These are phyloP conservation scores for Xylaria bambusicola DNA, from an alignment of 495 filamentous ascomycete species.

Conservation along the genomic window DNA sequence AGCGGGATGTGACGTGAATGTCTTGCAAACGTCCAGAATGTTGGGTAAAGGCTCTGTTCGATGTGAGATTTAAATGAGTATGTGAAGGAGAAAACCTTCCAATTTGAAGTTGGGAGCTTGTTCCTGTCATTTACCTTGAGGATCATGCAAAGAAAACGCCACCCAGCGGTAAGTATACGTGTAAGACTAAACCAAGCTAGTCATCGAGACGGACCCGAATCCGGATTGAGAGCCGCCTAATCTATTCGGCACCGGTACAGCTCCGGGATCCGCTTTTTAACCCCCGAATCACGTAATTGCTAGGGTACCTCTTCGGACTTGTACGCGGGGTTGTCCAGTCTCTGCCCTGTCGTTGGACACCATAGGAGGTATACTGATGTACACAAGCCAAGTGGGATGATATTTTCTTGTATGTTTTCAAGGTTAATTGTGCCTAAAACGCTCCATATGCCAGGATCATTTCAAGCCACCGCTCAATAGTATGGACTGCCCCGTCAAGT, in stretches of 20 bases:
- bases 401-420: too few species aligned
- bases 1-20: background rate
- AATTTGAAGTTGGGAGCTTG: too few species aligned
- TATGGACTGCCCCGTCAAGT: slow-evolving; percentile 66
- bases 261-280: background rate
- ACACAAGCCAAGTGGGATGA: too few species aligned
- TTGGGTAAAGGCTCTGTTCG: too few species aligned
- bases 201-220: background rate
- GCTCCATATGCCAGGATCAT: slow-evolving; percentile 16
- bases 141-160: too few species aligned
- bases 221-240: background rate
- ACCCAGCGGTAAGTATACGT: background rate
- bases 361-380: too few species aligned
- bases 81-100: too few species aligned
- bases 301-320: background rate
- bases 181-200: background rate
- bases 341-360: too few species aligned
- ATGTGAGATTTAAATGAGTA: too few species aligned
- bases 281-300: background rate
- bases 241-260: background rate
- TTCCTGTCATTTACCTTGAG: too few species aligned
- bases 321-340: too few species aligned
- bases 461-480: slow-evolving; percentile 59
- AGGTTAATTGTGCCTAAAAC: too few species aligned
- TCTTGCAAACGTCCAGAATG: background rate